Base-by-base conservation (phyloP, 495 filamentous ascomycete species). In the Lophiostoma macrostomum region DNA sequence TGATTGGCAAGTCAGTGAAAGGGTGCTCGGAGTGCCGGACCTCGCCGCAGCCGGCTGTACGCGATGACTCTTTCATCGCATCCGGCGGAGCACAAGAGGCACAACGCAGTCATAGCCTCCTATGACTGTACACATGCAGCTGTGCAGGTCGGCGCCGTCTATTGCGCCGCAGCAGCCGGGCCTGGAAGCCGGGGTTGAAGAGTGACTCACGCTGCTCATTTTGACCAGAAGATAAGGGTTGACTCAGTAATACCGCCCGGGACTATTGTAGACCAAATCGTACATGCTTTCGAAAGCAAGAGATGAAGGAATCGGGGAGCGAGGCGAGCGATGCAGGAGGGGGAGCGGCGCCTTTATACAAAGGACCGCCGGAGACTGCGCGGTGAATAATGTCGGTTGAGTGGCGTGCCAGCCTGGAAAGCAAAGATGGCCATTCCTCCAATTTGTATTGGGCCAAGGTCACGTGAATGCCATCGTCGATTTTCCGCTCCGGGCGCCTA, bases 191-290 rank as follows among this genome's bases (percentile, higher is more conserved):
- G 34, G 13, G 34, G 34, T 37, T 37, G 34, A n/a, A n/a, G 1
- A 3, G 4, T 46, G 55, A 54, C 60, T 63, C 50, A 63, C 60
- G 38, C 42, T 32, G n/a, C 31, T 58, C 60, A 63, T 63, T n/a
- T 35, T 55, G 31, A 36, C 29, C 19, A 37, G 7, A 22, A 25
- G 39, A 45, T 28, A 51, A 23, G 27, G 18, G 36, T 50, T 58
- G 60, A 58, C 54, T 63, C 44, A 58, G 54, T 38, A 58, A 35
- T 45, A 56, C 58, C 52, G 52, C 46, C 56, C 58, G 37, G 47
- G 31, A 47, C 37, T 45, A 19, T 53, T 58, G 13, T 24, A 19
- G 18, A 35, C 44, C 32, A 49, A 38, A 30, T 49, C 32, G 60
- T 14, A 51, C 60, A 55, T 57, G 44, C 48, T 55, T 52, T 31